phyloP scores from a whole-genome alignment of 2,329 filamentous ascomycete species.

The Elsinoe fawcettii region DNA sequence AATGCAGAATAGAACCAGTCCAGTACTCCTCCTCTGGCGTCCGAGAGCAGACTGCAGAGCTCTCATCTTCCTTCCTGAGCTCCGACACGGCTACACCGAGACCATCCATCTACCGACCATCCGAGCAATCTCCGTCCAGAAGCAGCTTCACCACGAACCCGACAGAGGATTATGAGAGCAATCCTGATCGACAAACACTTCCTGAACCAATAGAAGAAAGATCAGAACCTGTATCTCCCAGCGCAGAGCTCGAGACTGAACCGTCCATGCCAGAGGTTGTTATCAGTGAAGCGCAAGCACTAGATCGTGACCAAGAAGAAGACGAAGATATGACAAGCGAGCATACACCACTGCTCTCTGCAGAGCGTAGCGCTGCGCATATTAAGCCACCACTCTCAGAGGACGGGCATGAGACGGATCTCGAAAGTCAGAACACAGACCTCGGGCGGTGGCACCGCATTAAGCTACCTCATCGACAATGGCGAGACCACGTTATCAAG shows the following conservation, averaged over 20 bases:
- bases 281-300: constrained; percentile 19
- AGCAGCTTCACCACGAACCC: constrained; percentile 18
- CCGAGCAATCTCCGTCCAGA: constrained; percentile 13
- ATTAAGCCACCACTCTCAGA: constrained; percentile 18
- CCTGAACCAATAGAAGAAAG: constrained; percentile 28
- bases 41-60: constrained; percentile 32
- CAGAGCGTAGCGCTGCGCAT: constrained; percentile 23
- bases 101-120: constrained; percentile 8
- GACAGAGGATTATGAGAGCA: constrained; percentile 19
- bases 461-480: constrained; percentile 25
- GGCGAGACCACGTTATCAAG: constrained; percentile 17
- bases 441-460: constrained; percentile 26
- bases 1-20: constrained; percentile 36
- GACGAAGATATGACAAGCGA: constrained; percentile 23
- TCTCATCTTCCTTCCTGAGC: constrained; percentile 32
- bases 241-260: neutral
- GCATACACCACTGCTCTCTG: constrained; percentile 31
- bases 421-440: constrained; percentile 22
- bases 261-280: constrained; percentile 24
- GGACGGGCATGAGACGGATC: constrained; percentile 16
- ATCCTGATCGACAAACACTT: constrained; percentile 7
- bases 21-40: constrained; percentile 34
- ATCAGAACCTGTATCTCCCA: constrained; percentile 29
- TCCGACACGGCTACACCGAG: constrained; percentile 24
- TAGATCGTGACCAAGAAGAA: constrained; percentile 14